Base-by-base conservation (phyloP, 208 protist species). In the Leishmania guyanensis region DNA sequence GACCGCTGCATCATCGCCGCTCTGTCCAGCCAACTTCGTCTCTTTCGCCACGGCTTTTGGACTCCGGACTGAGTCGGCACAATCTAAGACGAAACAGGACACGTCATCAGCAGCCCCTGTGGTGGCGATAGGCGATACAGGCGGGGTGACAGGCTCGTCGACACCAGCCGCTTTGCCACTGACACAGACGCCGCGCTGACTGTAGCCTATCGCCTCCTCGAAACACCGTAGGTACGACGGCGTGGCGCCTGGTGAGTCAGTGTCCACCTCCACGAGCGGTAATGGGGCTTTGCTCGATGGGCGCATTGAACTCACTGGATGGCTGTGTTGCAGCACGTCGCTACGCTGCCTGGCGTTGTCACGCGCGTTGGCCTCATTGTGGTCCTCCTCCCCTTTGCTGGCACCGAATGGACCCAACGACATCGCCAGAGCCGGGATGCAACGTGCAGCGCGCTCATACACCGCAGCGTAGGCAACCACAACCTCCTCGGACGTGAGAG, bases 381-480 rank as follows among this genome's bases (percentile, higher is more conserved):
- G 33, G 43, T 76, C 14, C n/a, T 46, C 9, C 54, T 16, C 48
- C 64, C 17, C 60, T 46, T 29, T 50, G n/a, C 29, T 39, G 58
- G n/a, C 20, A 17, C 46, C 17, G 6, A 48, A 33, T 50, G 20
- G 39, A 43, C 16, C 69, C 29, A 36, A 73, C 26, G 79, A 75
- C 10, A 50, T 20, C 9, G 53, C 62, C 4, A 91, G 83, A 33
- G 84, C 81, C 8, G 84, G 83, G 43, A 91, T 87, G n/a, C 71
- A 72, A 4, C 75, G 69, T 0, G 80, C 26, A 8, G 86, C 81
- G 10, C 87, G 89, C 22, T 75, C 64, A 62, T 86, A 83, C 33
- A 79, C 82, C 51, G 77, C 78, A 53, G 72, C 20, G 82, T 95
- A 93, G 29, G 88, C 86, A 16, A 53, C 79, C 14, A 91, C 73